A percentile compares a stretch with the other conserved stretches of the same genome.
phyloP scores from a whole-genome alignment of 805 yeast genomes.

The Saccharomycopsis sp. region DNA sequence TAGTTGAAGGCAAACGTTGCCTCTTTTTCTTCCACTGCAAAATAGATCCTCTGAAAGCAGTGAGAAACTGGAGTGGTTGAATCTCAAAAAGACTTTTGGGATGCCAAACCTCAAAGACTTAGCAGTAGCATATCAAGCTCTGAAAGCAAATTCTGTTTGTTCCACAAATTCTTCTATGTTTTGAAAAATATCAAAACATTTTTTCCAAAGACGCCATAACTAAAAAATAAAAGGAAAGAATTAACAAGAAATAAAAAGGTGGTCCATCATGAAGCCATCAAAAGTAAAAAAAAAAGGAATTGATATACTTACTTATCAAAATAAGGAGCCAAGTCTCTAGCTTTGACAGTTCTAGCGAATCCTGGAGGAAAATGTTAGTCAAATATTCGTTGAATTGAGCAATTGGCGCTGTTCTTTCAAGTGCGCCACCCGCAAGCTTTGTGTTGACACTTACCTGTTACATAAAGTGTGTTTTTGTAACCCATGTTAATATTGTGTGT shows the following conservation, averaged over 20 bases:
- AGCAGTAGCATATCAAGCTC: too few relatives aligned
- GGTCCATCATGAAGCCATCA: background rate
- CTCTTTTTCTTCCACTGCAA: too few relatives aligned
- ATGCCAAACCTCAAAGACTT: too few relatives aligned
- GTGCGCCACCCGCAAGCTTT: background rate
- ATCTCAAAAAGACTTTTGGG: too few relatives aligned
- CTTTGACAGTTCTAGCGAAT: constrained; percentile 41
- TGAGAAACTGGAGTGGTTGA: too few relatives aligned
- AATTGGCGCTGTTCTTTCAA: background rate
- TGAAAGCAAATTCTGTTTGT: too few relatives aligned
- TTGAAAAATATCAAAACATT: too few relatives aligned
- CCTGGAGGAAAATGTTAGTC: constrained; percentile 22
- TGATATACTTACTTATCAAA: constrained; percentile 47
- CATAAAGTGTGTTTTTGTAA: constrained; percentile 35
- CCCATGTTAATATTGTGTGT: too few relatives aligned
- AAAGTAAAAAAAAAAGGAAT: constrained; percentile 1
- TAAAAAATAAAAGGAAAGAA: constrained; percentile 4
- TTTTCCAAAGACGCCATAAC: too few relatives aligned
- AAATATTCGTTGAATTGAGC: background rate
- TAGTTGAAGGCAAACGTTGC: too few relatives aligned
- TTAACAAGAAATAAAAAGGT: constrained; percentile 8
- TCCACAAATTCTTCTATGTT: too few relatives aligned
- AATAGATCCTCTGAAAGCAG: too few relatives aligned
- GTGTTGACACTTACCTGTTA: constrained; percentile 30
- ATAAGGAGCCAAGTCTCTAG: constrained; percentile 47